Evolutionary conservation across 345 rosid species (phyloP).

Genomic region (Salix exigua): DNA sequence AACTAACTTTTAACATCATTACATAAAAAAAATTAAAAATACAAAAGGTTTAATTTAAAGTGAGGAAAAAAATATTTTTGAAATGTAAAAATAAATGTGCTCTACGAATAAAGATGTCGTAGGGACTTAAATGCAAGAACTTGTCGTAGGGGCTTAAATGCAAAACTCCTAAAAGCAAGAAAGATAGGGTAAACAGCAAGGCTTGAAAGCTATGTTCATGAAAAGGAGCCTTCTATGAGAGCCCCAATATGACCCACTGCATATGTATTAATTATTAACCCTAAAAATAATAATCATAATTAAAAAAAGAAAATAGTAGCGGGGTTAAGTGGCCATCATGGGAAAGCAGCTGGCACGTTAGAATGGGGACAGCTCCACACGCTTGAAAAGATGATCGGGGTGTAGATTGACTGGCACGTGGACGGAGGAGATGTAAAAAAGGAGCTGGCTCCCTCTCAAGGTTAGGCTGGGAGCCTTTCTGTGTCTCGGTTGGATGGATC

Average conservation of each 20-base stretch:
- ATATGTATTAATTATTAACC: neutral
- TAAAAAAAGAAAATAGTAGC: neutral
- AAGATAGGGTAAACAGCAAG: neutral
- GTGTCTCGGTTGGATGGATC: neutral
- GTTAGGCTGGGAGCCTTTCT: neutral
- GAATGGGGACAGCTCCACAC: neutral
- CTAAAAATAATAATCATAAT: neutral
- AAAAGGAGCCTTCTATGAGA: neutral
- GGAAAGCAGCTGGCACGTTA: constrained; percentile 11
- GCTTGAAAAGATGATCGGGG: neutral
- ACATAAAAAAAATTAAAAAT: too few species aligned
- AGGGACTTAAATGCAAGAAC: neutral
- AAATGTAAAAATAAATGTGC: too few species aligned
- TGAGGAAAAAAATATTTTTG: too few species aligned
- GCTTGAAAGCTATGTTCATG: neutral
- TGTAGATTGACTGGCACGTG: neutral
- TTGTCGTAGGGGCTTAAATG: neutral
- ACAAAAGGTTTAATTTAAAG: too few species aligned
- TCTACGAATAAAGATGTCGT: neutral
- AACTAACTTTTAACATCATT: too few species aligned
- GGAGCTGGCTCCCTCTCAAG: neutral
- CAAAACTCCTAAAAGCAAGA: neutral
- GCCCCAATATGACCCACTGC: too few species aligned
- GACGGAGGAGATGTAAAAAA: constrained; percentile 10
- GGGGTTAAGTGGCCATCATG: neutral